Evolutionary conservation across 352 stramenopile genomes (phyloP), one percentile per base, ranked within the genome.

Genomic region (Phytopythium vexans): DNA sequence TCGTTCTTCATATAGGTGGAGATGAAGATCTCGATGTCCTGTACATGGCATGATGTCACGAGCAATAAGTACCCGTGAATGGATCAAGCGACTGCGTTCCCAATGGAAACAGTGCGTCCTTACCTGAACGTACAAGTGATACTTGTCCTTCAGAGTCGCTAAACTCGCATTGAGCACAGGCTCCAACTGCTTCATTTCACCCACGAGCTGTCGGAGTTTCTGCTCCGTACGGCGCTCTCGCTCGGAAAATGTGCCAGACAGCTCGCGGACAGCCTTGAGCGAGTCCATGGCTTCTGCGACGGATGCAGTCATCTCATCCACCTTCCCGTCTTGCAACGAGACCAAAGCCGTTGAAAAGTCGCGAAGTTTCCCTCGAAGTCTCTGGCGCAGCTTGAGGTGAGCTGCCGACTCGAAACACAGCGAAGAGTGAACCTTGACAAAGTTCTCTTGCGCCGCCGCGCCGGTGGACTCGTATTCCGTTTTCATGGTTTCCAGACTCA

Each of bases 1-100:
- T 94, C 83, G 52, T 94, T 94, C 62, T 92, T 92, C 79, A 90
- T 90, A 49, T 76, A 89, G 5, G 71, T 69, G 3, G 81, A 92
- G 27, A 92, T 77, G 49, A 86, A 76, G 6, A 86, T 65, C 34
- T 89, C 77, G 38, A 92, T 72, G 50, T 94, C 79, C 83, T 94
- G 43, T 7, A 16, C 43, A 51, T 15, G 37, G 21, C 14, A 57
- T 8, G 12, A 38, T 12, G 36, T 48, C n/a, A n/a, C n/a, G n/a
- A n/a, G n/a, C n/a, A n/a, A n/a, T n/a, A n/a, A n/a, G n/a, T n/a
- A n/a, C n/a, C n/a, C n/a, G n/a, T n/a, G n/a, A n/a, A n/a, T n/a
- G n/a, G n/a, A n/a, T n/a, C n/a, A n/a, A n/a, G n/a, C n/a, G n/a
- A n/a, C n/a, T n/a, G n/a, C n/a, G n/a, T n/a, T n/a, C n/a, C n/a